Conservation (phyloP, 345 rosid genomes). For the Punica granatum region DNA sequence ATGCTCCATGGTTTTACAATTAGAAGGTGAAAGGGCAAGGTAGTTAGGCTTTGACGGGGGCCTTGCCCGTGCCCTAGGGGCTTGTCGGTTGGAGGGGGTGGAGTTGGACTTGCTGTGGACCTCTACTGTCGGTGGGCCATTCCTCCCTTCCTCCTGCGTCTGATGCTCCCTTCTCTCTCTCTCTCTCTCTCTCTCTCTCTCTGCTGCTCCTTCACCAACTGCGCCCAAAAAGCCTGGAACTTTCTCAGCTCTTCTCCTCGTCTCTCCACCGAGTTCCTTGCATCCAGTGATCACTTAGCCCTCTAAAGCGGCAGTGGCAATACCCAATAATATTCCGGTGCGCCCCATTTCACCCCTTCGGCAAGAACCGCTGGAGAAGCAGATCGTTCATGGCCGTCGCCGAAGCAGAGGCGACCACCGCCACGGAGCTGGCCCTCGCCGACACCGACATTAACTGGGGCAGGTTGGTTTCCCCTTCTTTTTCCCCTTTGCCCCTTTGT, state of each 20-base stretch:
- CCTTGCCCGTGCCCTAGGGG: no score
- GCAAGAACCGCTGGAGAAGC: not conserved
- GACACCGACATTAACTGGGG: conserved; percentile 60
- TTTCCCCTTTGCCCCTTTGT: not conserved
- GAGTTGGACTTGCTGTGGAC: no score
- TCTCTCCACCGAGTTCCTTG: no score
- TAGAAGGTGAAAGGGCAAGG: no score
- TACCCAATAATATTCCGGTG: no score
- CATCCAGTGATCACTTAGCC: not conserved
- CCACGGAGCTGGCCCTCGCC: conserved; percentile 33
- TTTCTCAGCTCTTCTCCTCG: conserved; percentile 7
- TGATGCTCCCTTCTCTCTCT: no score
- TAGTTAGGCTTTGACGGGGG: no score
- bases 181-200: not conserved
- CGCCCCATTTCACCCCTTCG: no score
- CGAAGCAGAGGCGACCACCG: conserved; percentile 26
- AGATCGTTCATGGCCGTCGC: conserved; percentile 19
- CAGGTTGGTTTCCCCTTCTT: conserved; percentile 16
- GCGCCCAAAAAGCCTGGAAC: conserved; percentile 12
- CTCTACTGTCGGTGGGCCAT: no score
- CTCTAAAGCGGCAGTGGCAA: not conserved
- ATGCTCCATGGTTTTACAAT: no score
- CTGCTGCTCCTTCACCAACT: not conserved
- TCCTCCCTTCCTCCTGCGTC: no score
- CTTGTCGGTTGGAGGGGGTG: no score